These are phyloP conservation scores for Plantago lanceolata DNA, from an alignment of 305 asterid species.

Conservation along the genomic window DNA sequence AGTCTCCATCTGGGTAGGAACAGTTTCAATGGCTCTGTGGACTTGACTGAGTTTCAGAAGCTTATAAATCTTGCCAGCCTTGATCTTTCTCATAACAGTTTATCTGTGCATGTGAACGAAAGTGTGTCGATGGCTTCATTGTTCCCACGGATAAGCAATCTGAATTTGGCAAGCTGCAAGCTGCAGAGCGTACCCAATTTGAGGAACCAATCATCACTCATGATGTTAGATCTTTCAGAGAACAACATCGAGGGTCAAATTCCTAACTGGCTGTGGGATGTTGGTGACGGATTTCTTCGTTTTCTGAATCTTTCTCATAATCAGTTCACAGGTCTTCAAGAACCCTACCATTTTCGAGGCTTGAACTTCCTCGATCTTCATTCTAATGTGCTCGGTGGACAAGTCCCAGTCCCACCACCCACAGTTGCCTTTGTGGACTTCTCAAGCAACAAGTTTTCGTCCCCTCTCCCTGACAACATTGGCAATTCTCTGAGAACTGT, in stretches of 20 bases:
- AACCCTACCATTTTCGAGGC: constrained; percentile 33
- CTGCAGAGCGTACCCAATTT: constrained; percentile 29
- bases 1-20: constrained; percentile 37
- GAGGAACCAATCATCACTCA: constrained; percentile 29
- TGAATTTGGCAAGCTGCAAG: constrained; percentile 36
- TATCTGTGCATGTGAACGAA: constrained; percentile 23
- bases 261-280: constrained; percentile 53
- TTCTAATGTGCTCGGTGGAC: constrained; percentile 40
- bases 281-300: constrained; percentile 27
- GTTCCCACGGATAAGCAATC: constrained; percentile 32
- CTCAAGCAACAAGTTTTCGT: constrained; percentile 41
- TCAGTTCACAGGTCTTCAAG: constrained; percentile 29
- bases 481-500: constrained; percentile 23
- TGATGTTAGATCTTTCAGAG: constrained; percentile 41
- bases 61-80: constrained; percentile 32
- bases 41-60: constrained; percentile 29
- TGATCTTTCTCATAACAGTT: constrained; percentile 49
- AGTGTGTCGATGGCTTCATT: constrained; percentile 22
- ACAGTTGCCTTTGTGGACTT: constrained; percentile 28
- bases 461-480: constrained; percentile 30
- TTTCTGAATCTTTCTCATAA: constrained; percentile 45
- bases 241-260: constrained; percentile 45
- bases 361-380: constrained; percentile 33
- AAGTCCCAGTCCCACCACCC: constrained; percentile 36
- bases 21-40: constrained; percentile 42